Evolutionary conservation across 2,329 filamentous ascomycete genomes (phyloP).

Genomic region (Metarhizium rileyi): DNA sequence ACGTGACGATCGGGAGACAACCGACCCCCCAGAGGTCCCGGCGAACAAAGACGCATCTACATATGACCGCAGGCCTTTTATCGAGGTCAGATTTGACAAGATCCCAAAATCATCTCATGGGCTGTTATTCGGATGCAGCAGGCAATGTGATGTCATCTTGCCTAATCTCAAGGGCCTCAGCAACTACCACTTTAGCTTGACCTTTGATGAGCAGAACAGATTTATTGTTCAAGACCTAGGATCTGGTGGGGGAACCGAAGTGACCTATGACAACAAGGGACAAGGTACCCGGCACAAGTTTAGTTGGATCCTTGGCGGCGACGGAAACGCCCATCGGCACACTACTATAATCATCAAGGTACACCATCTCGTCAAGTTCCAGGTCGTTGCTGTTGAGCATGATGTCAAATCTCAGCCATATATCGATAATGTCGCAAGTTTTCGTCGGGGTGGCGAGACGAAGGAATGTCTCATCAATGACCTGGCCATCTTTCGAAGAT

Average conservation of each 20-base stretch:
- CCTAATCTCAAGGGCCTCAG: slow-evolving; percentile 4
- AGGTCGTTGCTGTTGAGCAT: slow-evolving; percentile 7
- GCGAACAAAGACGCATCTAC: background rate
- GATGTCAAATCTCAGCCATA: slow-evolving; percentile 9
- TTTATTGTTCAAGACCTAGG: slow-evolving; percentile 13
- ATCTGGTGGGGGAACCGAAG: slow-evolving; percentile 14
- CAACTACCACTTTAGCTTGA: slow-evolving; percentile 11
- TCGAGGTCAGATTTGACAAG: slow-evolving; percentile 11
- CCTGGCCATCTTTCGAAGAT: slow-evolving; percentile 6
- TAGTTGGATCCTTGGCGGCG: slow-evolving; percentile 15
- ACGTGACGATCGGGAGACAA: slow-evolving; percentile 4
- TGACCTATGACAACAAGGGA: slow-evolving; percentile 13
- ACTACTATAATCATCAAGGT: slow-evolving; percentile 8
- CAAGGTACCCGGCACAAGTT: slow-evolving; percentile 11
- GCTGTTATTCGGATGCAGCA: slow-evolving; percentile 10
- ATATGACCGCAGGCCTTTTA: background rate
- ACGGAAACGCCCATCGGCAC: slow-evolving; percentile 1
- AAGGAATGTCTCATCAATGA: slow-evolving; percentile 9
- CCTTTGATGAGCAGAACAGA: slow-evolving; percentile 12
- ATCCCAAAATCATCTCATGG: slow-evolving; percentile 9
- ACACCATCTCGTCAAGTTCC: slow-evolving; percentile 3
- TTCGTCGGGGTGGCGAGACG: slow-evolving; percentile 9
- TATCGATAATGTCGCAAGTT: slow-evolving; percentile 11
- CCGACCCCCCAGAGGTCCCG: slow-evolving; percentile 1
- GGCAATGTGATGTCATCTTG: slow-evolving; percentile 10